These are phyloP conservation scores for Hordeum marinum DNA, from an alignment of 176 grass and related monocot species.

Conservation along the genomic window DNA sequence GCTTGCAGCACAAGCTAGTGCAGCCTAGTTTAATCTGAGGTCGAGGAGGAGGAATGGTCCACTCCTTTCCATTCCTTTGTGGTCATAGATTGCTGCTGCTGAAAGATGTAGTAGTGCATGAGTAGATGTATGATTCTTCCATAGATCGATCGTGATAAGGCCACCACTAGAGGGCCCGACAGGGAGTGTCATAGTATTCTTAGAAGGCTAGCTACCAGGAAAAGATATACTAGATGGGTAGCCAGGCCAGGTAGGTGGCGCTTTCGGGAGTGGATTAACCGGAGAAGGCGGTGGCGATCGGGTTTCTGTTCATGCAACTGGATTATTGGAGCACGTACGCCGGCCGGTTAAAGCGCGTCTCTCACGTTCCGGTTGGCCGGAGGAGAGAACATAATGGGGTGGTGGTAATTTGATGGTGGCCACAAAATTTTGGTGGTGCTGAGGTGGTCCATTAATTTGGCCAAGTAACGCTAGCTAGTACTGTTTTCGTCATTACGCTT, in stretches of 20 bases:
- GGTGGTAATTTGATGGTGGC: neutral
- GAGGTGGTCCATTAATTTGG: conserved; percentile 29
- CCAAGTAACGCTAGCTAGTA: neutral
- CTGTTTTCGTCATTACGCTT: neutral
- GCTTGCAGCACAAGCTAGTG: neutral
- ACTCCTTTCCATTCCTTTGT: neutral
- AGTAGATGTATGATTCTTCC: conserved; percentile 6
- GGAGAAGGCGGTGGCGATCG: conserved; percentile 5
- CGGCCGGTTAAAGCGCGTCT: neutral
- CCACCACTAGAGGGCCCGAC: conserved; percentile 28
- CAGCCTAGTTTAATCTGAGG: neutral
- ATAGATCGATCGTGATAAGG: conserved; percentile 17
- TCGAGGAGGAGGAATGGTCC: neutral
- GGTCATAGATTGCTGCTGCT: conserved; percentile 50
- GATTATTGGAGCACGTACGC: neutral
- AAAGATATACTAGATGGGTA: no score
- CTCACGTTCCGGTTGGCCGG: neutral
- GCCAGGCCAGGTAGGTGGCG: conserved; percentile 1
- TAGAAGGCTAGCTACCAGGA: neutral
- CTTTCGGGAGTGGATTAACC: conserved; percentile 36
- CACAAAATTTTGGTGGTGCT: conserved; percentile 47
- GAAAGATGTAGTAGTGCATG: neutral
- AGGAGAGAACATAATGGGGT: neutral
- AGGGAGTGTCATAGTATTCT: neutral
- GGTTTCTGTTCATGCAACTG: neutral